Evolutionary conservation across 441 rosid species (phyloP).

Genomic region (Eruca vesicaria): DNA sequence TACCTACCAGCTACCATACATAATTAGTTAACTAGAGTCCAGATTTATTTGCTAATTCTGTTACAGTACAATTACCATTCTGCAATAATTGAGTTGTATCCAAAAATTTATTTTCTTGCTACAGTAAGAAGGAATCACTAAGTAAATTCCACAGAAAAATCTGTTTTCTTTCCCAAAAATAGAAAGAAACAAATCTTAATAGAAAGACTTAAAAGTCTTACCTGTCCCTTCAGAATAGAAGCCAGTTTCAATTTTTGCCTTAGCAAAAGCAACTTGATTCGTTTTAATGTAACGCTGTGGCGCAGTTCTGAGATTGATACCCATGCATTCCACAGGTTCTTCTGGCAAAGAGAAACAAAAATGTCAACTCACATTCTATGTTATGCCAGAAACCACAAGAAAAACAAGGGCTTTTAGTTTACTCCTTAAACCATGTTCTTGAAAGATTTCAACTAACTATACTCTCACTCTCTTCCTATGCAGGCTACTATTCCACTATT

Average conservation of each 20-base stretch:
- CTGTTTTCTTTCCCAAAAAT: not conserved
- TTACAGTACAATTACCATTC: not conserved
- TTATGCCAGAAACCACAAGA: not conserved
- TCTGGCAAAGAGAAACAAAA: conserved; percentile 38
- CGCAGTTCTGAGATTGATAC: conserved; percentile 65
- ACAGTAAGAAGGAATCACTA: conserved; percentile 7
- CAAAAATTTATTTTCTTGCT: conserved; percentile 13
- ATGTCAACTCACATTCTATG: conserved; percentile 9
- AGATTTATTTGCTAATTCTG: not conserved
- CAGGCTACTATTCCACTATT: not conserved
- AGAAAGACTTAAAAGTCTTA: conserved; percentile 33
- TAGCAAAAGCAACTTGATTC: conserved; percentile 60
- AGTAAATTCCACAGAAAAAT: conserved; percentile 11
- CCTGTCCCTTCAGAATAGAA: conserved; percentile 72
- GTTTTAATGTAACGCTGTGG: conserved; percentile 63
- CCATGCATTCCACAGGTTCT: conserved; percentile 75
- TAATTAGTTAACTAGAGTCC: not conserved
- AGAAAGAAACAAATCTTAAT: not conserved
- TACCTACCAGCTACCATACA: conserved; percentile 31
- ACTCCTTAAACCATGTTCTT: conserved; percentile 1
- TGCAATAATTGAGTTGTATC: conserved; percentile 1
- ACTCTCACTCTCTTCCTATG: not conserved
- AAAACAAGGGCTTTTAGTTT: not conserved
- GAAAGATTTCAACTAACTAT: conserved; percentile 3
- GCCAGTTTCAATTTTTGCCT: conserved; percentile 68